Conservation (phyloP, 208 protist species). For the Phytomonas sp. region DNA sequence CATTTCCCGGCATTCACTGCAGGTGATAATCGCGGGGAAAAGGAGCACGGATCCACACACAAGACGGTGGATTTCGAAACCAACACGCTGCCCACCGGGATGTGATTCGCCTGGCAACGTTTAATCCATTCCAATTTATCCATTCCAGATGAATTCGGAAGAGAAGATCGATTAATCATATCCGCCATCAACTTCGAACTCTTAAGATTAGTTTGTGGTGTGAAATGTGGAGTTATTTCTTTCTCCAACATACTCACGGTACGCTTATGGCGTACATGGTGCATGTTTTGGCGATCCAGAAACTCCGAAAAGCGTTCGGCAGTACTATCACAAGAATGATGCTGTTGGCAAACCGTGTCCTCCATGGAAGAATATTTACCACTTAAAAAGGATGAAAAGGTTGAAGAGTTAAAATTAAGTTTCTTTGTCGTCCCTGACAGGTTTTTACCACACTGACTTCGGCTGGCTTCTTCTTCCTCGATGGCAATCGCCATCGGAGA, state of each 20-base stretch:
- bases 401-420: conserved; percentile 15
- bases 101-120: conserved; percentile 18
- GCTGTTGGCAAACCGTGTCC: background rate
- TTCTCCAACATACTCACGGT: conserved; percentile 33
- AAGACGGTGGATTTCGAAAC: conserved; percentile 52
- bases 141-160: conserved; percentile 21
- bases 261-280: conserved; percentile 38
- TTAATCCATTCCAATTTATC: conserved; percentile 22
- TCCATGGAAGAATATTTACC: background rate
- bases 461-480: conserved; percentile 17
- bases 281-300: conserved; percentile 58
- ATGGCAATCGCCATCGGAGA: conserved; percentile 55
- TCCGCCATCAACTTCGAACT: conserved; percentile 46
- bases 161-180: conserved; percentile 37
- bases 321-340: background rate
- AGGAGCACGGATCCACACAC: conserved; percentile 69
- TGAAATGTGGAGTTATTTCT: conserved; percentile 50
- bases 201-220: conserved; percentile 33
- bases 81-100: conserved; percentile 26
- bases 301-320: conserved; percentile 27
- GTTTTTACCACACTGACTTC: conserved; percentile 15
- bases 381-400: conserved; percentile 39
- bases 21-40: conserved; percentile 44
- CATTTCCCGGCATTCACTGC: conserved; percentile 16
- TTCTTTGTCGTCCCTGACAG: background rate